These are phyloP conservation scores for Hypericum perforatum DNA, from an alignment of 345 rosid species.

Conservation along the genomic window DNA sequence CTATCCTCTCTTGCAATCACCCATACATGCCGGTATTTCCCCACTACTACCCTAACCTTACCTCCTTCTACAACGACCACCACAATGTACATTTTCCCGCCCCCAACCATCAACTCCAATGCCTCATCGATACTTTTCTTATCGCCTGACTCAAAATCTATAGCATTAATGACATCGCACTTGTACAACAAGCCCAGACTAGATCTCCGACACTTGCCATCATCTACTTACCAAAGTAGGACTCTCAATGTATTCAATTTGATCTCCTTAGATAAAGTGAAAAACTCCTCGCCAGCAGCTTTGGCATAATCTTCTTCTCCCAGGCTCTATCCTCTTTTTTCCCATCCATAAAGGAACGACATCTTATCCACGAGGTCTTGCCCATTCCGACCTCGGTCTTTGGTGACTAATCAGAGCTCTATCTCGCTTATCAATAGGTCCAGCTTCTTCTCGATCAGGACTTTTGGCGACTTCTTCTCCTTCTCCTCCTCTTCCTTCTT, in stretches of 20 bases:
- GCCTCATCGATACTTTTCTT: slow-evolving; percentile 50
- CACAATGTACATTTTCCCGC: slow-evolving; percentile 41
- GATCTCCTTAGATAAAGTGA: too few relatives aligned
- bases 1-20: slow-evolving; percentile 44
- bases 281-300: too few relatives aligned
- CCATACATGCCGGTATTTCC: slow-evolving; percentile 87
- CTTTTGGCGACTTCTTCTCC: too few relatives aligned
- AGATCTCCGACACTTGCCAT: slow-evolving; percentile 10
- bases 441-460: too few relatives aligned
- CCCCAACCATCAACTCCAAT: slow-evolving; percentile 34
- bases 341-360: too few relatives aligned
- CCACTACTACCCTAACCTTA: slow-evolving; percentile 49
- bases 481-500: slow-evolving; percentile 31
- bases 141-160: slow-evolving; percentile 30
- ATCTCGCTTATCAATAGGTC: slow-evolving; percentile 32
- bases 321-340: too few relatives aligned
- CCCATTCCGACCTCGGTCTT: slow-evolving; percentile 42
- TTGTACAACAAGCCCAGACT: slow-evolving; percentile 26
- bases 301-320: too few relatives aligned
- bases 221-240: slow-evolving; percentile 34
- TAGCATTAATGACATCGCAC: slow-evolving; percentile 37
- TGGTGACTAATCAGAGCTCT: slow-evolving; percentile 43
- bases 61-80: slow-evolving; percentile 45
- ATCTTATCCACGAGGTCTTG: slow-evolving; percentile 76
- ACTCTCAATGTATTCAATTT: too few relatives aligned